Evolutionary conservation across 2,329 filamentous ascomycete species (phyloP).

Genomic region (Trichoderma simmonsii): DNA sequence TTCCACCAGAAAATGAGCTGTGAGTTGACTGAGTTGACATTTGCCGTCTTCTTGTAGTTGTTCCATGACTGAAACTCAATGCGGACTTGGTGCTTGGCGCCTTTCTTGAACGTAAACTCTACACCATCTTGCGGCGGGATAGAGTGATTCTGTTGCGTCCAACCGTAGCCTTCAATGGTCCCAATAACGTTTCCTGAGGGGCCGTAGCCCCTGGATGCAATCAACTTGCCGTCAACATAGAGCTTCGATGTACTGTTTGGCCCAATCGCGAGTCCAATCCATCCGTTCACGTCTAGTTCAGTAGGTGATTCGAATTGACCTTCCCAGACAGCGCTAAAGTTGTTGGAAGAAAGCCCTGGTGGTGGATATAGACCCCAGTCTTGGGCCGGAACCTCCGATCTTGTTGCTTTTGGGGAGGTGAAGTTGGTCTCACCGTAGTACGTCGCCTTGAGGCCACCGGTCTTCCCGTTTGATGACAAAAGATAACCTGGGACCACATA

Average conservation of each 20-base stretch:
- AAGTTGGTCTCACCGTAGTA: constrained; percentile 13
- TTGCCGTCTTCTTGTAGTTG: constrained; percentile 16
- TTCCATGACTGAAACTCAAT: constrained; percentile 18
- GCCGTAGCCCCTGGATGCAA: constrained; percentile 3
- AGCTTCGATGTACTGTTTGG: constrained; percentile 15
- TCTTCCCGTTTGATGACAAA: neutral
- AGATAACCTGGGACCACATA: constrained; percentile 12
- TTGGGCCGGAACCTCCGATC: constrained; percentile 1
- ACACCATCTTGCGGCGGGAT: constrained; percentile 1
- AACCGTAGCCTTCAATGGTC: constrained; percentile 3
- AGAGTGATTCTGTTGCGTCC: neutral
- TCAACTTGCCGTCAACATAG: constrained; percentile 10
- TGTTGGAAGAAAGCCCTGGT: constrained; percentile 9
- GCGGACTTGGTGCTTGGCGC: neutral
- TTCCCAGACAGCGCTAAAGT: constrained; percentile 17
- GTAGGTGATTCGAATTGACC: constrained; percentile 8
- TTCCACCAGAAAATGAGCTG: constrained; percentile 20
- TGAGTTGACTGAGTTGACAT: constrained; percentile 18
- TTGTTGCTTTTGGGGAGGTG: neutral
- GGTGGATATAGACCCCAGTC: constrained; percentile 18
- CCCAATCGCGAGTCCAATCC: constrained; percentile 16
- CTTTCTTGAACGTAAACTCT: constrained; percentile 7
- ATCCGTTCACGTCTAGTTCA: constrained; percentile 5
- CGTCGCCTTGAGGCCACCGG: constrained; percentile 4
- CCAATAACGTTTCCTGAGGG: neutral